Percentiles rank a stretch among this genome's conserved stretches.
Conservation (phyloP, 768 basidiomycete species). For the Strobilomyces dryophilus region DNA sequence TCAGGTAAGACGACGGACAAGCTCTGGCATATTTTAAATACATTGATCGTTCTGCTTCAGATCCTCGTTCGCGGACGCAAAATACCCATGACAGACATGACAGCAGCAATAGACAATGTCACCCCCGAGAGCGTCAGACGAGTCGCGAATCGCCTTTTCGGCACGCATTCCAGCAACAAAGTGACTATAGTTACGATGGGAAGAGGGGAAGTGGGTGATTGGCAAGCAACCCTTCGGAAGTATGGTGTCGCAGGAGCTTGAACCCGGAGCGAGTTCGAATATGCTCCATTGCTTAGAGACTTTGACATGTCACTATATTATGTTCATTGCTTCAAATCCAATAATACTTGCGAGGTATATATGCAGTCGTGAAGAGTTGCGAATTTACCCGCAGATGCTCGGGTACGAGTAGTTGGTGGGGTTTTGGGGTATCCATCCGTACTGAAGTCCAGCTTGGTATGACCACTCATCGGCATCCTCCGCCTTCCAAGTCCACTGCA, state of each 20-base stretch:
- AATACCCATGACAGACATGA: constrained; percentile 89
- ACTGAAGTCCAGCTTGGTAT: constrained; percentile 73
- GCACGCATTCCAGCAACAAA: constrained; percentile 54
- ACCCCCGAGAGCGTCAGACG: constrained; percentile 64
- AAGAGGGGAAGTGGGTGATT: constrained; percentile 69
- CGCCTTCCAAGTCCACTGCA: constrained; percentile 84
- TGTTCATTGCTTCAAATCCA: background rate
- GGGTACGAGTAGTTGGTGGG: constrained; percentile 51
- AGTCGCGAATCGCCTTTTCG: constrained; percentile 75
- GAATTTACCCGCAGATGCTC: constrained; percentile 49
- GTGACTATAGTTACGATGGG: constrained; percentile 86
- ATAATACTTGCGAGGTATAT: background rate
- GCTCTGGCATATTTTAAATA: background rate
- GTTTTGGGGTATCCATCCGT: constrained; percentile 80
- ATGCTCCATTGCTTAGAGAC: background rate
- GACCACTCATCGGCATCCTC: constrained; percentile 87
- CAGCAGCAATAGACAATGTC: constrained; percentile 75
- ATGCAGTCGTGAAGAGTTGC: background rate
- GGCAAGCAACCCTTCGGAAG: constrained; percentile 56
- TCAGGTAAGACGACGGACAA: constrained; percentile 49
- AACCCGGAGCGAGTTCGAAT: background rate
- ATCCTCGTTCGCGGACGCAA: constrained; percentile 84
- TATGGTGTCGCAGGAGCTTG: constrained; percentile 55
- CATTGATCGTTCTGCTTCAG: constrained; percentile 32
- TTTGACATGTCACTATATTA: background rate